Conservation (phyloP, 179 eudicot genomes). For the Camellia oleifera region DNA sequence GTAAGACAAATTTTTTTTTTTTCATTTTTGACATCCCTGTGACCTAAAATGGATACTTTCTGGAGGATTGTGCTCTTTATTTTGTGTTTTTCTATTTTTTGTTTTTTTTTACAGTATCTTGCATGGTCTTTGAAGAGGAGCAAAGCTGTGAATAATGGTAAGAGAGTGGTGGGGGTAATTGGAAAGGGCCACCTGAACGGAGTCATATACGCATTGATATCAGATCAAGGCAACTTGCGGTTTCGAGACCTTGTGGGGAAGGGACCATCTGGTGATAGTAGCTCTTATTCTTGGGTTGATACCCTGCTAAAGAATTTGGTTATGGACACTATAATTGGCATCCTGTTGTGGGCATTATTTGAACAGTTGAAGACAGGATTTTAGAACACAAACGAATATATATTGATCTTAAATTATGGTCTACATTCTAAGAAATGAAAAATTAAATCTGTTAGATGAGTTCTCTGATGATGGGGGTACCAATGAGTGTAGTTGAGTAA, state of each 20-base stretch:
- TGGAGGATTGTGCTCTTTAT: not conserved
- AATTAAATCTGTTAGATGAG: too few relatives aligned
- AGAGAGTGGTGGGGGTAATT: constrained; percentile 84
- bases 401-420: too few relatives aligned
- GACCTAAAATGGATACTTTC: not conserved
- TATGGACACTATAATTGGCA: constrained; percentile 82
- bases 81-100: not conserved
- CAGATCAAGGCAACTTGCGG: constrained; percentile 75
- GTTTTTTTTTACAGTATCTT: constrained; percentile 45
- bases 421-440: too few relatives aligned
- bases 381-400: not conserved
- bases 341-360: constrained; percentile 67
- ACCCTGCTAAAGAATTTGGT: constrained; percentile 46
- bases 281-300: constrained; percentile 45
- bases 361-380: constrained; percentile 45
- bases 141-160: constrained; percentile 80
- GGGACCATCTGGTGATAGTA: constrained; percentile 26
- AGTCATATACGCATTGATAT: constrained; percentile 74
- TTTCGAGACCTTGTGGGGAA: constrained; percentile 80
- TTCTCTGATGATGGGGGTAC: too few relatives aligned
- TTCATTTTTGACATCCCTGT: not conserved
- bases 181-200: constrained; percentile 97
- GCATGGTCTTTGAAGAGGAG: constrained; percentile 97
- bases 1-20: not conserved
- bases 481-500: too few relatives aligned